Evolutionary conservation across 164 flowering plant genomes (phyloP), one percentile per base, ranked within the genome.

Genomic region (Stephania yunnanensis): DNA sequence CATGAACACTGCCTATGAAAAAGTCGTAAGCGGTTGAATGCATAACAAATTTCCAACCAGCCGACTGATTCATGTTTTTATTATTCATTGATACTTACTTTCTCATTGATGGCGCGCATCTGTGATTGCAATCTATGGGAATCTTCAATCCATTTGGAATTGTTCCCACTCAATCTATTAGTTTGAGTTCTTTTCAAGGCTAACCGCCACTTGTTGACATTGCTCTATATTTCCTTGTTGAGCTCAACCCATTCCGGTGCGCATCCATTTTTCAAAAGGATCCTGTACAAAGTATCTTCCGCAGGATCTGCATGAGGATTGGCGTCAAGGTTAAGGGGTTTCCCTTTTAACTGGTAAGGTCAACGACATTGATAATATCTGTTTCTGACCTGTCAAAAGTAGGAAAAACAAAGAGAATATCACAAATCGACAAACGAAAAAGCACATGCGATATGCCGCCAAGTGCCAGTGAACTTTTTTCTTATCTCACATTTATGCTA

Each of bases 161-260:
- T 72, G 79, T 86, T 82, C 44, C 79, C 88, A 67, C 75, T 77
- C 46, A 75, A 48, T 79, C 75, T 87, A 11, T 69, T 70, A 10
- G 53, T 71, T 88, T 88, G 86, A 19, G 97, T 97, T 77, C 81
- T 95, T 81, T 84, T 87, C 76, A 94, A 81, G 58, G 86, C 77
- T 8, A 45, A 22, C 55, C 97, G 84, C 98, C 98, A 94, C 72
- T 84, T 89, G 10, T 81, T 69, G 65, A 85, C 75, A 22, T 74
- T 77, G 73, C 69, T 78, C 65, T 97, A 79, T 72, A 92, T 95
- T 76, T 91, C 94, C 74, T 95, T 95, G 84, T 95, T 95, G 11
- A 95, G 91, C 75, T 95, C 98, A 73, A 95, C 84, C 98, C 98
- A 95, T 82, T 92, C 93, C 0, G 98, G 98, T 5, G 97, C 94